Percentiles rank a stretch among this genome's conserved stretches.
Conservation (phyloP, 441 rosid genomes). For the Oxalis stricta region DNA sequence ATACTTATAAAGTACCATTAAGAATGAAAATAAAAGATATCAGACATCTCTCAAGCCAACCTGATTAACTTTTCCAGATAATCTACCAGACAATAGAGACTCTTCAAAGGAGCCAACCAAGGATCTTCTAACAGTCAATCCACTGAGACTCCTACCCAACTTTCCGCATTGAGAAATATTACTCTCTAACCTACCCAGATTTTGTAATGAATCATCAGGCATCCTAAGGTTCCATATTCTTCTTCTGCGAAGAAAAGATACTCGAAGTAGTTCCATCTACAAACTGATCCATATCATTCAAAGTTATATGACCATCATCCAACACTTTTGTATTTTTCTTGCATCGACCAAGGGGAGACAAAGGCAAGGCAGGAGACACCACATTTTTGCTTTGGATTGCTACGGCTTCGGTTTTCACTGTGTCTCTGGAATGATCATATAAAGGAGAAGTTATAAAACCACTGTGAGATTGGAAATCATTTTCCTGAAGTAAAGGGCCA, state of each 20-base stretch:
- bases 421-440: constrained; percentile 12
- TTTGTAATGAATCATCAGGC: constrained; percentile 11
- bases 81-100: constrained; percentile 43
- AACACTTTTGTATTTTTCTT: constrained; percentile 9
- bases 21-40: background rate
- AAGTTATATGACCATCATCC: constrained; percentile 21
- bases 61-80: constrained; percentile 34
- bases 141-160: constrained; percentile 17
- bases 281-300: constrained; percentile 25
- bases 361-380: constrained; percentile 20
- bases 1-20: background rate
- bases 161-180: constrained; percentile 16
- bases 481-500: constrained; percentile 18
- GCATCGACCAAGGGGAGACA: constrained; percentile 44
- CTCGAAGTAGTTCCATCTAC: constrained; percentile 25
- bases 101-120: constrained; percentile 62
- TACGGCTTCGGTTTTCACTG: constrained; percentile 16
- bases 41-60: constrained; percentile 17
- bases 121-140: constrained; percentile 33
- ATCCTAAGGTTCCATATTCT: constrained; percentile 10
- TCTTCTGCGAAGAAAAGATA: constrained; percentile 16
- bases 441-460: constrained; percentile 7
- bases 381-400: constrained; percentile 21
- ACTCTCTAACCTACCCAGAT: constrained; percentile 13
- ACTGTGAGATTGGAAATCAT: constrained; percentile 11